phyloP scores from a whole-genome alignment of 306 rosid species.

The Castanopsis chinensis region DNA sequence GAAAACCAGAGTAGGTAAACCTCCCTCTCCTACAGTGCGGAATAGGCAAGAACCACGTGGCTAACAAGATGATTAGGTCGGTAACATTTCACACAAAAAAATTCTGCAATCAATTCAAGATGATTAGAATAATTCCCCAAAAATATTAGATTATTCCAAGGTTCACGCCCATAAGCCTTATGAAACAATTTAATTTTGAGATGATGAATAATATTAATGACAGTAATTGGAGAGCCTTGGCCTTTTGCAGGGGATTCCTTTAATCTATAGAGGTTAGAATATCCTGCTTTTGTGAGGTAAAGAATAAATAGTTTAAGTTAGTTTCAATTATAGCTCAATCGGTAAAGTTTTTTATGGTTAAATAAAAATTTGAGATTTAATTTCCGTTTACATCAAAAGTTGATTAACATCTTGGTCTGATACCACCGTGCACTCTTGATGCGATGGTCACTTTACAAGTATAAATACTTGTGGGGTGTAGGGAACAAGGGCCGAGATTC shows the following conservation, averaged over 20 bases:
- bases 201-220: background rate
- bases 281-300: background rate
- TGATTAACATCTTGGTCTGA: fast-evolving
- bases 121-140: conserved; percentile 4
- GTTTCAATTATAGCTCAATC: fast-evolving
- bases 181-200: background rate
- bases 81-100: background rate
- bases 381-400: too few species aligned
- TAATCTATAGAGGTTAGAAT: background rate
- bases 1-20: background rate
- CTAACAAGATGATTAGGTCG: background rate
- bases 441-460: too few species aligned
- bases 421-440: too few species aligned
- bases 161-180: background rate
- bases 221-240: background rate
- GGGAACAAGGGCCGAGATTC: too few species aligned
- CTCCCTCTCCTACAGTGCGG: background rate
- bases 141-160: background rate
- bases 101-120: background rate
- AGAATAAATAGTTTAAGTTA: background rate
- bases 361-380: too few species aligned
- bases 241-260: too few species aligned
- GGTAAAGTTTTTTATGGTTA: too few species aligned
- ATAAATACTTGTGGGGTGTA: too few species aligned
- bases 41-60: background rate